These are phyloP conservation scores for Yamadazyma takamatsuzukensis DNA, from an alignment of 805 yeast genomes.

Conservation along the genomic window DNA sequence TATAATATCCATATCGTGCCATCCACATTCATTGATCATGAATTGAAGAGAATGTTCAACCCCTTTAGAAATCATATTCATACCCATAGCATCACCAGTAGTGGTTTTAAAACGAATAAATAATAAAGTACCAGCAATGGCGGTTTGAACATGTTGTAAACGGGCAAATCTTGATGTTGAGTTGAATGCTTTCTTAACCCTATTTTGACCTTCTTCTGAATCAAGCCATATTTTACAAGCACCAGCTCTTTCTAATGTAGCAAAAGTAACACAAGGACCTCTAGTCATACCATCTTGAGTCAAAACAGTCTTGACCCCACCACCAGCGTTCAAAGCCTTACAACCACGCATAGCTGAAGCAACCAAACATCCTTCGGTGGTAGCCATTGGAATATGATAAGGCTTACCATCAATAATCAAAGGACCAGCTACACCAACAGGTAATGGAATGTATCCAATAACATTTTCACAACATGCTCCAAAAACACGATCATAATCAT, in stretches of 20 bases:
- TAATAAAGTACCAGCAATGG: slow-evolving; percentile 87
- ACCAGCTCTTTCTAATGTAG: slow-evolving; percentile 81
- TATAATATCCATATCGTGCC: slow-evolving; percentile 88
- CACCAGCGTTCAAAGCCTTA: slow-evolving; percentile 95
- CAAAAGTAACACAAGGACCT: slow-evolving; percentile 96
- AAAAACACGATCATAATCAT: slow-evolving; percentile 92
- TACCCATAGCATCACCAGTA: slow-evolving; percentile 99
- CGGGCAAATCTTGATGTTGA: slow-evolving; percentile 97
- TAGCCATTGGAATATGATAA: slow-evolving; percentile 96
- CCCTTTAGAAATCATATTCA: slow-evolving; percentile 99
- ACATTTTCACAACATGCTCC: slow-evolving; percentile 99
- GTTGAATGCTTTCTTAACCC: slow-evolving; percentile 84
- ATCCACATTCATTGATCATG: slow-evolving; percentile 87
- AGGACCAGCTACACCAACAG: slow-evolving; percentile 98
- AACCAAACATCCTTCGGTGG: slow-evolving; percentile 97
- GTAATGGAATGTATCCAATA: slow-evolving; percentile 93
- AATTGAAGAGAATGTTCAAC: slow-evolving; percentile 81
- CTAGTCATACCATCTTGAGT: slow-evolving; percentile 99
- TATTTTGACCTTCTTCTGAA: slow-evolving; percentile 85
- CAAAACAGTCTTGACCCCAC: slow-evolving; percentile 89
- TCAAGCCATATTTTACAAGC: slow-evolving; percentile 94
- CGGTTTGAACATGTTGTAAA: slow-evolving; percentile 84
- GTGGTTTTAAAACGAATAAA: slow-evolving; percentile 95
- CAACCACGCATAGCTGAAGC: slow-evolving; percentile 99
- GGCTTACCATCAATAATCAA: slow-evolving; percentile 84